These are phyloP conservation scores for Larix kaempferi DNA, from an alignment of 75 land plant species.

Conservation along the genomic window DNA sequence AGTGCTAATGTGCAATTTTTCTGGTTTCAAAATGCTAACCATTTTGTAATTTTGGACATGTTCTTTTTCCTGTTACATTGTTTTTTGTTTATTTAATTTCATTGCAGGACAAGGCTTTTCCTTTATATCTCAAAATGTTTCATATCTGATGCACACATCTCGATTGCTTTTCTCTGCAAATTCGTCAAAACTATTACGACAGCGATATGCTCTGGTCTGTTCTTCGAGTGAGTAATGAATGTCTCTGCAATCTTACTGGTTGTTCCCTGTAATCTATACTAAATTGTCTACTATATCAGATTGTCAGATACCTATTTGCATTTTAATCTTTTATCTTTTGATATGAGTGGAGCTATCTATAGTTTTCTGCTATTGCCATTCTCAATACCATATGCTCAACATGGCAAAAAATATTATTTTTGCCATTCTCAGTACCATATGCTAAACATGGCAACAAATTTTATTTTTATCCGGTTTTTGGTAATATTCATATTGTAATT, in stretches of 20 bases:
- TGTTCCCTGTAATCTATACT: neutral
- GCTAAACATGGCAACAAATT: neutral
- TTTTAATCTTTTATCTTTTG: neutral
- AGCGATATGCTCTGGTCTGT: neutral
- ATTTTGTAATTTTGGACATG: neutral
- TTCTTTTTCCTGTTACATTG: neutral
- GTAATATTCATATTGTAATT: too few relatives aligned
- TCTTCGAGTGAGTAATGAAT: neutral
- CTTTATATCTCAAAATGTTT: too few relatives aligned
- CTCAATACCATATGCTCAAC: neutral
- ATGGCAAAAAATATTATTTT: neutral
- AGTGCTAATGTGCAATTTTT: neutral
- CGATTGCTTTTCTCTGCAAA: neutral
- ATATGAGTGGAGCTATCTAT: neutral
- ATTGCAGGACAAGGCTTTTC: too few relatives aligned
- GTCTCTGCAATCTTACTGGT: neutral
- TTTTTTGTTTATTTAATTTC: too few relatives aligned
- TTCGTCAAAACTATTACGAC: neutral
- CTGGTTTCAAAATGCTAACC: neutral
- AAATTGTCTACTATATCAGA: neutral
- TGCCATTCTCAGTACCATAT: neutral
- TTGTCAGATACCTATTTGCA: neutral
- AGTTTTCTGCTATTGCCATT: neutral
- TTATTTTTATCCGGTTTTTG: neutral
- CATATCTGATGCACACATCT: neutral